Base-by-base conservation (phyloP, 2,329 filamentous ascomycete species). In the Rutstroemia sp. region DNA sequence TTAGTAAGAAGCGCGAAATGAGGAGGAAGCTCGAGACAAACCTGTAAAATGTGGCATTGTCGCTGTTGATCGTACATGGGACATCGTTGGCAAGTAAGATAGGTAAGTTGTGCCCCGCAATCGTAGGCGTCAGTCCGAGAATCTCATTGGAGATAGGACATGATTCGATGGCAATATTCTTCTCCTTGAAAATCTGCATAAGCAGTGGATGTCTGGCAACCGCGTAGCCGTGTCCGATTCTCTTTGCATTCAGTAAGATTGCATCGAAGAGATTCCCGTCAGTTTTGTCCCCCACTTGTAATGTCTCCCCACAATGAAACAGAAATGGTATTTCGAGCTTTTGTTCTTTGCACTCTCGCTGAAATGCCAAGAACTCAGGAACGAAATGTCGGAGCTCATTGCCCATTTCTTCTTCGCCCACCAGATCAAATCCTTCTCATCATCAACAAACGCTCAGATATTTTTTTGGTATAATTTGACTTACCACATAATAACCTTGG, bases 71-170 rank as follows among this genome's bases (percentile, higher is more conserved):
- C 0, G 86, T 87, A 71, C 87, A 91, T 49, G 86, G 84, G 50
- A 90, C 79, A 39, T 86, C 82, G 54, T 86, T 83, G n/a, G 86
- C 86, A 54, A 90, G 74, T 23, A 91, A 73, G 59, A 78, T 75
- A 40, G 88, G 88, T 67, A 86, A 81, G 16, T 83, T 72, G 64
- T 90, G 87, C 12, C 86, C 83, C 39, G 78, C 77, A 56, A 84
- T 78, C 47, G 81, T 78, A 8, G 83, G 78, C 51, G 84, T 87
- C 17, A 91, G 75, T 36, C 87, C 86, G 17, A 90, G 72, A 0
- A 90, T 75, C 73, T 91, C 87, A 65, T 90, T 91, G 0, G 86
- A 89, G 50, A 89, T 89, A 0, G 87, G 87, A 63, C 87, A 90
- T 1, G 88, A 73, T 72, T 91, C 87, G n/a, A 91, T 75, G 62